These are phyloP conservation scores for Tuber magnatum DNA, from an alignment of 495 filamentous ascomycete species.

Conservation along the genomic window DNA sequence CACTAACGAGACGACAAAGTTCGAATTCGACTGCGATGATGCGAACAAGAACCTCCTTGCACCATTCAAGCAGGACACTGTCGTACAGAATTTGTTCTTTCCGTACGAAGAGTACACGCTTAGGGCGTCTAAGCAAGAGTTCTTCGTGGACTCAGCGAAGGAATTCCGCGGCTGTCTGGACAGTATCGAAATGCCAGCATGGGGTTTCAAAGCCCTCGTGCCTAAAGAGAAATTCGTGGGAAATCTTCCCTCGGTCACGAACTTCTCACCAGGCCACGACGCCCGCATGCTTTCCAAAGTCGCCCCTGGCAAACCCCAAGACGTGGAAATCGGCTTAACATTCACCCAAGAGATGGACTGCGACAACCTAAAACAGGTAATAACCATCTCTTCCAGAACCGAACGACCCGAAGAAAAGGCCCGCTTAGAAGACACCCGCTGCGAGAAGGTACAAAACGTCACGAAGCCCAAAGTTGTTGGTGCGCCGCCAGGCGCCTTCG, in stretches of 20 bases:
- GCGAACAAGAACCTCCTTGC: conserved; percentile 49
- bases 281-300: conserved; percentile 51
- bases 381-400: conserved; percentile 53
- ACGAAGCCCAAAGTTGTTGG: conserved; percentile 19
- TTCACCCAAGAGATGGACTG: conserved; percentile 62
- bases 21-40: conserved; percentile 55
- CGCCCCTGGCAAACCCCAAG: conserved; percentile 45
- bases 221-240: conserved; percentile 48
- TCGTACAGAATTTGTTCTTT: conserved; percentile 62
- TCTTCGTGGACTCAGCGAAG: conserved; percentile 46
- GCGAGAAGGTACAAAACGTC: background rate
- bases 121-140: conserved; percentile 42
- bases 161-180: conserved; percentile 54
- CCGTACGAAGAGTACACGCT: conserved; percentile 55
- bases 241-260: conserved; percentile 61
- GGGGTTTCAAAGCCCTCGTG: conserved; percentile 59
- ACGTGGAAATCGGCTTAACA: conserved; percentile 50
- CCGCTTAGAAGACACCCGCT: background rate
- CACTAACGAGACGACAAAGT: conserved; percentile 51
- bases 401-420: conserved; percentile 26
- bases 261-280: conserved; percentile 61
- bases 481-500: conserved; percentile 49
- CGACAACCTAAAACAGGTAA: conserved; percentile 47
- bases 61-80: conserved; percentile 52
- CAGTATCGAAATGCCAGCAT: conserved; percentile 51